These are phyloP conservation scores for Circinella umbellata DNA, from an alignment of 371 early-diverging fungal genomes.

Conservation along the genomic window DNA sequence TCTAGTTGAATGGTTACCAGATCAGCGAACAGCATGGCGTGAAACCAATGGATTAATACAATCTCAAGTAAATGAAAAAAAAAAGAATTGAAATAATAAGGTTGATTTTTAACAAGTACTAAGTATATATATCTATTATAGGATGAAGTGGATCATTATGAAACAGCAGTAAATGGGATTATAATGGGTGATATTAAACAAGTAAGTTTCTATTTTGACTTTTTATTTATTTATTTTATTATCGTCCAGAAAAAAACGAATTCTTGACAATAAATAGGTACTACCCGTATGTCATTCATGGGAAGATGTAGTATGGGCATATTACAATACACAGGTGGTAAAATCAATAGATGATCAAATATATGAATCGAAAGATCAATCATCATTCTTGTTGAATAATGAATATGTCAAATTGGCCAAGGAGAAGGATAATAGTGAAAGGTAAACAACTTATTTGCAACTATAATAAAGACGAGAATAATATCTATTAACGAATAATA, in stretches of 20 bases:
- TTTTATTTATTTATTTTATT: not conserved
- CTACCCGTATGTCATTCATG: conserved; percentile 32
- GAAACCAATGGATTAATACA: not conserved
- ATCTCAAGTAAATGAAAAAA: not conserved
- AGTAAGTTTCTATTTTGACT: conserved; percentile 3
- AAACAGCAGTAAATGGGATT: conserved; percentile 12
- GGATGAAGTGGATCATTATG: conserved; percentile 11
- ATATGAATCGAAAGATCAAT: conserved; percentile 16
- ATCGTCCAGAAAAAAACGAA: not conserved
- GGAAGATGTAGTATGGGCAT: conserved; percentile 46
- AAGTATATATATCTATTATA: not conserved
- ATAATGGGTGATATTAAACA: conserved; percentile 1
- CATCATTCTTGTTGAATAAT: conserved; percentile 17
- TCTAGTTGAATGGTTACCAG: conserved; percentile 8
- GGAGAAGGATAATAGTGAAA: not conserved
- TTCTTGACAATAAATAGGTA: conserved; percentile 1
- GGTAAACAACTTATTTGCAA: not conserved
- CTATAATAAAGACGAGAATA: not conserved
- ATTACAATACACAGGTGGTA: conserved; percentile 27
- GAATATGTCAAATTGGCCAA: not conserved
- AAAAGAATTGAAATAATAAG: not conserved
- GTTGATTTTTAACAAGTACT: too few species aligned
- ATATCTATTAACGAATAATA: too few species aligned
- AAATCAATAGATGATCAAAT: conserved; percentile 12
- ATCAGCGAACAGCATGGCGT: conserved; percentile 16